A percentile compares a stretch with the other conserved stretches of the same genome.
Conservation (phyloP, 2,329 filamentous ascomycete genomes). For the Monosporascus sp. region DNA sequence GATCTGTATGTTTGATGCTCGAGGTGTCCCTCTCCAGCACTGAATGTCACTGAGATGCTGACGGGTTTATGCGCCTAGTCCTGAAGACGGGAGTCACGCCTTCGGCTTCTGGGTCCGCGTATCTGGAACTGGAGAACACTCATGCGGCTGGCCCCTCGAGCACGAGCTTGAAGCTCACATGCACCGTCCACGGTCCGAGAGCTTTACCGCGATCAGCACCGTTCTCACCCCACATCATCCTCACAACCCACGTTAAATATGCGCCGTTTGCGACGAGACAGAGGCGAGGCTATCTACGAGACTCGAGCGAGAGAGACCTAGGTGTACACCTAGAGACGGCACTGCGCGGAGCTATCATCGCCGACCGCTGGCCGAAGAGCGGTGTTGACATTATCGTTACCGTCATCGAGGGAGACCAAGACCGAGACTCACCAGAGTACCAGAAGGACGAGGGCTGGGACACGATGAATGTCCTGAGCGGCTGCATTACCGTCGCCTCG, state of each 20-base stretch:
- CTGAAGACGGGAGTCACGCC: constrained; percentile 89
- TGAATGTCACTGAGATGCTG: neutral
- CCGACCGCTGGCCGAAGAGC: constrained; percentile 96
- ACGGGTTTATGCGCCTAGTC: constrained; percentile 45
- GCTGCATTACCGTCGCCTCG: constrained; percentile 89
- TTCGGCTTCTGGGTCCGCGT: constrained; percentile 89
- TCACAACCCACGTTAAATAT: constrained; percentile 93
- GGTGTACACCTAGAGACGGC: constrained; percentile 89
- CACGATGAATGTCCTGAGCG: constrained; percentile 84
- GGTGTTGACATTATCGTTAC: constrained; percentile 93
- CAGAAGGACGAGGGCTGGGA: constrained; percentile 67
- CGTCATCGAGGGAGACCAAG: constrained; percentile 88
- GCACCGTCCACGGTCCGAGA: constrained; percentile 88
- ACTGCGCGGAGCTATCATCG: constrained; percentile 81
- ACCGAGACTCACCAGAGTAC: constrained; percentile 46
- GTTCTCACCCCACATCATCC: constrained; percentile 86
- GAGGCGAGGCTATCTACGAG: constrained; percentile 79
- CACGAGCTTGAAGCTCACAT: constrained; percentile 81
- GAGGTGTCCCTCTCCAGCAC: neutral
- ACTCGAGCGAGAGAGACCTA: constrained; percentile 81
- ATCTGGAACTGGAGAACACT: constrained; percentile 61
- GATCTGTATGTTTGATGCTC: constrained; percentile 63
- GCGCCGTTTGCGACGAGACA: constrained; percentile 85
- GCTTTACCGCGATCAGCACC: constrained; percentile 84
- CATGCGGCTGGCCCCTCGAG: constrained; percentile 38